Evolutionary conservation across 371 early-diverging fungal species (phyloP).

Genomic region (Haplosporangium sp.): DNA sequence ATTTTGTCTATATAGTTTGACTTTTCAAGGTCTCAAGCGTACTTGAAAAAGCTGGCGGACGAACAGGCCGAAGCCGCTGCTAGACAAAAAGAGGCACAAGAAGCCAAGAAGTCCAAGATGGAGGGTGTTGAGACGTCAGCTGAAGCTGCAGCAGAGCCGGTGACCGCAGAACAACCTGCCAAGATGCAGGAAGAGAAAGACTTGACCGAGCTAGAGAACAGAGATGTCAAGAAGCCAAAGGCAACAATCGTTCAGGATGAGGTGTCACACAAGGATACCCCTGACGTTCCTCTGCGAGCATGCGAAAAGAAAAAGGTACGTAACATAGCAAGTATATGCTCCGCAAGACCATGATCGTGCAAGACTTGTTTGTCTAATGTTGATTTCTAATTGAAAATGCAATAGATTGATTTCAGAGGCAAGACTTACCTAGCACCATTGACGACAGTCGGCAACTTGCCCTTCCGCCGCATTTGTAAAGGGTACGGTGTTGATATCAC

Average conservation of each 20-base stretch:
- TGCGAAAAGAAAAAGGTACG: conserved; percentile 54
- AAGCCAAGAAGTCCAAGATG: neutral
- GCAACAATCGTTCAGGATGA: conserved; percentile 24
- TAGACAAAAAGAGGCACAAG: conserved; percentile 41
- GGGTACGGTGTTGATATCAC: conserved; percentile 96
- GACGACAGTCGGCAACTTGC: conserved; percentile 98
- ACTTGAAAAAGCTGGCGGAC: conserved; percentile 55
- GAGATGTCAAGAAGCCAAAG: conserved; percentile 26
- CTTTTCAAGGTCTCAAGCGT: conserved; percentile 60
- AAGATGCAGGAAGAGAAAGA: conserved; percentile 9
- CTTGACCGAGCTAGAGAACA: conserved; percentile 9
- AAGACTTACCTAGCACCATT: conserved; percentile 96
- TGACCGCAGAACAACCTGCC: neutral
- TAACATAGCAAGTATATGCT: neutral
- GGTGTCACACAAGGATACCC: conserved; percentile 29
- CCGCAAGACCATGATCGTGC: neutral
- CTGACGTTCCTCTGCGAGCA: conserved; percentile 47
- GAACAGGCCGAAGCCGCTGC: conserved; percentile 54
- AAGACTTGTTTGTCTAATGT: neutral
- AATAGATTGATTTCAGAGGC: conserved; percentile 82
- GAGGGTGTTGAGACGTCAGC: neutral
- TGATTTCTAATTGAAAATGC: neutral
- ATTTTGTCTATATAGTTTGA: conserved; percentile 49
- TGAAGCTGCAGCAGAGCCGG: neutral
- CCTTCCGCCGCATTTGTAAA: conserved; percentile 95